Percentiles rank a stretch among this genome's conserved stretches.
phyloP scores from a whole-genome alignment of 495 filamentous ascomycete genomes.

The Penicillium longicatenatum region DNA sequence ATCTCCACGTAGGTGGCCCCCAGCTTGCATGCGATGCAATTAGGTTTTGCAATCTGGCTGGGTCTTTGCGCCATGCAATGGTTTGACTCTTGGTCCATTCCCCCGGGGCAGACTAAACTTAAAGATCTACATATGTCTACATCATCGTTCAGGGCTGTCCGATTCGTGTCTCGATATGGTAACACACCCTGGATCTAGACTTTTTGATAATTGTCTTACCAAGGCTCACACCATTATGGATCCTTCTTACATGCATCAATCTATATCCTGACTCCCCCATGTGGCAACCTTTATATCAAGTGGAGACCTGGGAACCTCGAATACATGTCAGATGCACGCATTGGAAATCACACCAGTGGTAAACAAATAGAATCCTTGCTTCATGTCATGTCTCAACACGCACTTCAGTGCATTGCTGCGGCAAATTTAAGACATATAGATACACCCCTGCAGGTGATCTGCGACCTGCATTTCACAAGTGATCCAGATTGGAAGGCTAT shows the following conservation, averaged over 20 bases:
- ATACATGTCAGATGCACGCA: not conserved
- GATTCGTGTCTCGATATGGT: not conserved
- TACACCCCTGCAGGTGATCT: constrained; percentile 29
- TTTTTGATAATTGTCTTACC: not conserved
- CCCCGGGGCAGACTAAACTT: not conserved
- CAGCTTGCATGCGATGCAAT: constrained; percentile 2
- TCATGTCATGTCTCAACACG: not conserved
- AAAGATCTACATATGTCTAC: not conserved
- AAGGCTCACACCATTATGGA: not conserved
- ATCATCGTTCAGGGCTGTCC: not conserved
- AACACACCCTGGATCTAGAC: not conserved
- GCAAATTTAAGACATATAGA: constrained; percentile 16
- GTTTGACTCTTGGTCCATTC: not conserved
- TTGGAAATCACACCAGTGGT: not conserved
- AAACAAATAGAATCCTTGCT: not conserved
- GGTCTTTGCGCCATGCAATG: not conserved
- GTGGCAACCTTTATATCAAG: not conserved
- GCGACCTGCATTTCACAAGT: constrained; percentile 20
- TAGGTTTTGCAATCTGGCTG: constrained; percentile 2
- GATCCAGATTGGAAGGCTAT: constrained; percentile 22
- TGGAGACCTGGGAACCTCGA: not conserved
- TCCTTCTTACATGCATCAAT: not conserved
- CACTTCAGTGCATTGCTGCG: not conserved
- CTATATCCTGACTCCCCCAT: not conserved
- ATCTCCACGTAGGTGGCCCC: constrained; percentile 22